phyloP scores from a whole-genome alignment of 1,284 basidiomycete species.

The Apiotrichum veenhuisii region DNA sequence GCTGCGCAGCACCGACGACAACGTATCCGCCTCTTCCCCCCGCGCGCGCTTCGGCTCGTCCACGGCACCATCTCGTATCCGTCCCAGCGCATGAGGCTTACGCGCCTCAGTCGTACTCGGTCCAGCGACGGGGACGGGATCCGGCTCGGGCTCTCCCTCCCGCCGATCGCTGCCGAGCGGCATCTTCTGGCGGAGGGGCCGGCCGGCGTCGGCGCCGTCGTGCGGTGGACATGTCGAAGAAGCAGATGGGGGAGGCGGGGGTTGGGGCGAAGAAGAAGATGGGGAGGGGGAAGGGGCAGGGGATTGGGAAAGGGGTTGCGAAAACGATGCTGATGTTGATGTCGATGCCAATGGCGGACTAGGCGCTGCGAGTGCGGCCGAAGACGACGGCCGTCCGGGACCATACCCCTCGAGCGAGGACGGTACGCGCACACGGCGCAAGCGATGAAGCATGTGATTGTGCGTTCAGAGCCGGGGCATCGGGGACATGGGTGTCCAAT shows the following conservation, averaged over 20 bases:
- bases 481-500: neutral
- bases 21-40: too few species aligned
- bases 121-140: neutral
- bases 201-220: neutral
- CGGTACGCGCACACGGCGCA: conserved; percentile 5
- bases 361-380: neutral
- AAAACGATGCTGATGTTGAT: neutral
- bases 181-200: conserved; percentile 2
- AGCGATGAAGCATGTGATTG: neutral
- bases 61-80: neutral
- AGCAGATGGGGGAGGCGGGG: neutral
- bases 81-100: too few species aligned
- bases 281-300: neutral
- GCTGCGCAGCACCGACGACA: too few species aligned
- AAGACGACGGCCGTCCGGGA: neutral
- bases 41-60: neutral
- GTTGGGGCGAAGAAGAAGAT: neutral
- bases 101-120: neutral
- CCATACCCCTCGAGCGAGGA: conserved; percentile 1
- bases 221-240: too few species aligned
- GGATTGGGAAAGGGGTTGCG: neutral
- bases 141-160: neutral
- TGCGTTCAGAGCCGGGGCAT: neutral
- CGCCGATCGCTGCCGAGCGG: neutral
- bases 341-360: neutral